Conservation (phyloP, 352 stramenopile genomes). For the Globisporangium barbulae region DNA sequence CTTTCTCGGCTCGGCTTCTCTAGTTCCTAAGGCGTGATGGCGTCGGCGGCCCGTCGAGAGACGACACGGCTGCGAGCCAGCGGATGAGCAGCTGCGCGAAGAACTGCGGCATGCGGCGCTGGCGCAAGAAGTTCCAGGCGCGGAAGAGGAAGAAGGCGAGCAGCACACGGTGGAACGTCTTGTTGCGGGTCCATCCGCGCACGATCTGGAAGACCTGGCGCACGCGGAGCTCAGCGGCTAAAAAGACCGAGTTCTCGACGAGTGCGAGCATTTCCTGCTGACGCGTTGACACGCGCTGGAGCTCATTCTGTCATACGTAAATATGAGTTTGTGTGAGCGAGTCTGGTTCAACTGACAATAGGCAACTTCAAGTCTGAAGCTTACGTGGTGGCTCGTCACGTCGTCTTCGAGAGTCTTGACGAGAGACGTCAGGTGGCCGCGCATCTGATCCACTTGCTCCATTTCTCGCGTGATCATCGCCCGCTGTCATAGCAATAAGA, state of each 20-base stretch:
- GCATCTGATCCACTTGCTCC: slow-evolving; percentile 51
- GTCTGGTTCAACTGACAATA: neutral
- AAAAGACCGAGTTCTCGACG: slow-evolving; percentile 41
- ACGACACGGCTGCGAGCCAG: slow-evolving; percentile 53
- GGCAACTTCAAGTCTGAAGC: neutral
- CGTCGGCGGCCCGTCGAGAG: slow-evolving; percentile 28
- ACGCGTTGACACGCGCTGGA: slow-evolving; percentile 37
- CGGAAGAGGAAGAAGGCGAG: slow-evolving; percentile 45
- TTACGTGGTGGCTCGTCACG: slow-evolving; percentile 50
- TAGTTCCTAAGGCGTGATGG: slow-evolving; percentile 7
- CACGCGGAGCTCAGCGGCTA: slow-evolving; percentile 35
- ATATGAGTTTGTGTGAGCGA: neutral
- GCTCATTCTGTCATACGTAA: slow-evolving; percentile 34
- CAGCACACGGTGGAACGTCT: slow-evolving; percentile 45
- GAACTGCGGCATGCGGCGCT: slow-evolving; percentile 49
- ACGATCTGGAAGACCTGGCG: slow-evolving; percentile 36
- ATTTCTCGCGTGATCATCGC: slow-evolving; percentile 50
- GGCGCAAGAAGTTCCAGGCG: slow-evolving; percentile 49
- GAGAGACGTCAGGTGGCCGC: slow-evolving; percentile 43
- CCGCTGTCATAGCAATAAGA: slow-evolving; percentile 19
- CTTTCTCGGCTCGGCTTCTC: neutral
- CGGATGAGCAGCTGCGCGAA: slow-evolving; percentile 58
- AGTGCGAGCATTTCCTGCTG: slow-evolving; percentile 37
- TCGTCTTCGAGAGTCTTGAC: slow-evolving; percentile 63
- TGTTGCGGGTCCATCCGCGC: slow-evolving; percentile 42